Percentiles rank a stretch among this genome's conserved stretches.
These are phyloP conservation scores for Pseudozyma tsukubaensis DNA, from an alignment of 1,284 basidiomycete genomes.

Conservation along the genomic window DNA sequence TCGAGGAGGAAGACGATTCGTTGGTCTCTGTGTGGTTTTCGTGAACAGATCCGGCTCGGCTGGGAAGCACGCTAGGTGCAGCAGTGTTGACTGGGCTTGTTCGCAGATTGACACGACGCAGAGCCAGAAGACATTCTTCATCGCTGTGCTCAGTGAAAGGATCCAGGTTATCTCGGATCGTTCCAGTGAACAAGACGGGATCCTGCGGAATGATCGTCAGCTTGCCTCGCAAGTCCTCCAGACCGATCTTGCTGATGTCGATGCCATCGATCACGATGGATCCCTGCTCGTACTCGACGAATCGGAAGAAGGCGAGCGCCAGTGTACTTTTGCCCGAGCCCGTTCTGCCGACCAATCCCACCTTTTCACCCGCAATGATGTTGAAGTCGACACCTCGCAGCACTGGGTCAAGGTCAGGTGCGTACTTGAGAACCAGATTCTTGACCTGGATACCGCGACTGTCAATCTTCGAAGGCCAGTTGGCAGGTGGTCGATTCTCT, in stretches of 20 bases:
- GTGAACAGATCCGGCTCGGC: constrained; percentile 25
- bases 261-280: constrained; percentile 59
- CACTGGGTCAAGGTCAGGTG: constrained; percentile 71
- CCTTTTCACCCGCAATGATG: constrained; percentile 77
- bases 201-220: constrained; percentile 72
- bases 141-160: constrained; percentile 56
- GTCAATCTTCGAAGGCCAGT: constrained; percentile 71
- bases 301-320: constrained; percentile 55
- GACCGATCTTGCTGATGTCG: constrained; percentile 71
- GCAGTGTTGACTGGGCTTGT: constrained; percentile 30
- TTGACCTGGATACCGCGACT: constrained; percentile 69
- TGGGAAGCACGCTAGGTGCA: constrained; percentile 25
- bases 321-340: constrained; percentile 70
- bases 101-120: constrained; percentile 41
- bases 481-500: constrained; percentile 66
- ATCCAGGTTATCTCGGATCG: constrained; percentile 58
- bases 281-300: constrained; percentile 54
- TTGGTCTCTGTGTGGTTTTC: constrained; percentile 8
- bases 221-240: constrained; percentile 71
- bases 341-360: constrained; percentile 83
- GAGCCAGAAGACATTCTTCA: constrained; percentile 44
- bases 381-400: constrained; percentile 71
- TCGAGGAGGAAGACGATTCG: constrained; percentile 18
- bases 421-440: constrained; percentile 71
- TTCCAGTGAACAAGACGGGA: constrained; percentile 61